Conservation (phyloP, 768 basidiomycete species). For the Mrakia hoshinonis region DNA sequence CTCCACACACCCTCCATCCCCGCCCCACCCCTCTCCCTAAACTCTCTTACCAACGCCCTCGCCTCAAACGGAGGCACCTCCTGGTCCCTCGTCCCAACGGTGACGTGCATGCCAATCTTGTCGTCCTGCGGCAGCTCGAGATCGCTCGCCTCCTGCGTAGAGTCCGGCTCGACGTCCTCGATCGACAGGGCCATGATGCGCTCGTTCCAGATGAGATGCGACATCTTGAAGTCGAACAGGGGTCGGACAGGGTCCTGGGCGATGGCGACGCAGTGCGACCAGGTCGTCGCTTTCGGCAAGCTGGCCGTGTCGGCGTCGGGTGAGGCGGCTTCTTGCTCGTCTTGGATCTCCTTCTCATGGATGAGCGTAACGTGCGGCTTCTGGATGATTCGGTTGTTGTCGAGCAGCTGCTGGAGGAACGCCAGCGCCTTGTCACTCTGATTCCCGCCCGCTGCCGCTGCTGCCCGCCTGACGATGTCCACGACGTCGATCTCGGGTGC, state of each 20-base stretch:
- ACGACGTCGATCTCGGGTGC: slow-evolving; percentile 62
- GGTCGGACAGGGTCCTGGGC: slow-evolving; percentile 42
- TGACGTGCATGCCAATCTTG: slow-evolving; percentile 62
- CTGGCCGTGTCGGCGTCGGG: neutral
- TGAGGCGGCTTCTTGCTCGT: neutral
- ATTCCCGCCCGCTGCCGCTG: neutral
- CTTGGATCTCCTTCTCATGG: slow-evolving; percentile 49
- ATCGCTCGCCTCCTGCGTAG: neutral
- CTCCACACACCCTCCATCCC: slow-evolving; percentile 4
- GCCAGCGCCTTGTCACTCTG: neutral
- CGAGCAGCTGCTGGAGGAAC: slow-evolving; percentile 51
- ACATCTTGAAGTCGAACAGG: slow-evolving; percentile 55
- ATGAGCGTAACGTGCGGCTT: slow-evolving; percentile 81
- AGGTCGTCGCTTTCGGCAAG: neutral
- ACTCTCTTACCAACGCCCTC: slow-evolving; percentile 49
- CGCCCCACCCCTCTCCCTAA: slow-evolving; percentile 1
- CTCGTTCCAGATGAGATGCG: slow-evolving; percentile 61
- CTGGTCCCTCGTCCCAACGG: slow-evolving; percentile 61
- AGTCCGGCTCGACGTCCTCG: slow-evolving; percentile 46
- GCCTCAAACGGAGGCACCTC: slow-evolving; percentile 61
- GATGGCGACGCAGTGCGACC: slow-evolving; percentile 12
- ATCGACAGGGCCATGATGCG: slow-evolving; percentile 73
- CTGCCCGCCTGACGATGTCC: slow-evolving; percentile 45
- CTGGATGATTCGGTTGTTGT: slow-evolving; percentile 47
- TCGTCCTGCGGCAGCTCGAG: slow-evolving; percentile 41